A percentile compares a stretch with the other conserved stretches of the same genome.
These are phyloP conservation scores for Phytophthora lateralis DNA, from an alignment of 352 stramenopile genomes.

Conservation along the genomic window DNA sequence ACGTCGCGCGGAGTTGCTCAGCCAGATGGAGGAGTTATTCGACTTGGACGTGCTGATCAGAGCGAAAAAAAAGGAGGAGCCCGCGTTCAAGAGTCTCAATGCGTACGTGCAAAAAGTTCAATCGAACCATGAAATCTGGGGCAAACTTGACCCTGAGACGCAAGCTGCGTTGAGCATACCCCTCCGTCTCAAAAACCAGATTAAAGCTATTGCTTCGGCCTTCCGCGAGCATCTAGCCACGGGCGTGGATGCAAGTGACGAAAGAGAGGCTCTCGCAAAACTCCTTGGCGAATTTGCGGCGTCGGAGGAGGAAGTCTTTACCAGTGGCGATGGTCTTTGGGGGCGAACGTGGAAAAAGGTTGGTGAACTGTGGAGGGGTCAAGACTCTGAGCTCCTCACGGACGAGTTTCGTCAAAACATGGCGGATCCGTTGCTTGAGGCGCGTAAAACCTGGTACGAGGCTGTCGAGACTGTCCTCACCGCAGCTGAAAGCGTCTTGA, in stretches of 20 bases:
- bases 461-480: slow-evolving; percentile 22
- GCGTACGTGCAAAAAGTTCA: slow-evolving; percentile 24
- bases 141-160: slow-evolving; percentile 10
- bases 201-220: slow-evolving; percentile 24
- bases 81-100: slow-evolving; percentile 17
- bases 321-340: slow-evolving; percentile 7
- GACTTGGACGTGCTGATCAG: slow-evolving; percentile 39
- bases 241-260: background rate
- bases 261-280: slow-evolving; percentile 7
- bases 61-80: slow-evolving; percentile 2
- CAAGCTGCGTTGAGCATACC: slow-evolving; percentile 24
- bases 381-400: slow-evolving; percentile 12
- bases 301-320: slow-evolving; percentile 13
- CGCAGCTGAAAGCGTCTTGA: slow-evolving; percentile 11
- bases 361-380: background rate
- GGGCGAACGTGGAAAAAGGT: slow-evolving; percentile 8
- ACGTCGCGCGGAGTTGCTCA: slow-evolving; percentile 16
- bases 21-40: slow-evolving; percentile 31
- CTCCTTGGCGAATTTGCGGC: slow-evolving; percentile 28
- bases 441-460: slow-evolving; percentile 26
- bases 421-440: slow-evolving; percentile 18
- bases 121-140: slow-evolving; percentile 21
- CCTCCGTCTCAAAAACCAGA: slow-evolving; percentile 38
- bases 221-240: slow-evolving; percentile 15
- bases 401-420: slow-evolving; percentile 26